phyloP scores from a whole-genome alignment of 345 rosid genomes.

The Jatropha curcas region DNA sequence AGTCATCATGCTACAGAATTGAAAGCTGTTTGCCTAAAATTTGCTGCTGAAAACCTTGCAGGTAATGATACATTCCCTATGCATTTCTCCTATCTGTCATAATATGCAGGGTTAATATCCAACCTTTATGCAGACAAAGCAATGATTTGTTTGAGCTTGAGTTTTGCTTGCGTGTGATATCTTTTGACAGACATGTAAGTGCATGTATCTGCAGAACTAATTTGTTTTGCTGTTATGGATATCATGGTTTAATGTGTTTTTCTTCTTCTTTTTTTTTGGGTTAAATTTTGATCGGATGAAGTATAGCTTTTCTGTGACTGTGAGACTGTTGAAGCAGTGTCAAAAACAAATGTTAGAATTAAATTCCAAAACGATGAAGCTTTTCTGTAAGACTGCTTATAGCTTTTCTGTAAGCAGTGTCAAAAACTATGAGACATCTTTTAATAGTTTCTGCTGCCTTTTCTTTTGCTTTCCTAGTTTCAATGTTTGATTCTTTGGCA shows the following conservation, averaged over 20 bases:
- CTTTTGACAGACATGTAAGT: neutral
- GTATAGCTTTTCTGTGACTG: no score
- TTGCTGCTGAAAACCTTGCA: constrained; percentile 58
- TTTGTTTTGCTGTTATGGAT: neutral
- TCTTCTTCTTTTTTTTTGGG: neutral
- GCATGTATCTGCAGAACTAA: neutral
- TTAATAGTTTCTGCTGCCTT: neutral
- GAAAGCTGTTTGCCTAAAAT: constrained; percentile 57
- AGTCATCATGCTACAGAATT: constrained; percentile 50
- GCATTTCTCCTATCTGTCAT: neutral
- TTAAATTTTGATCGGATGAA: no score
- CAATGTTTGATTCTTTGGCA: neutral
- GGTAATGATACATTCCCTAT: constrained; percentile 25
- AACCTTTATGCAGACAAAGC: neutral
- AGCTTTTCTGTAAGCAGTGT: no score
- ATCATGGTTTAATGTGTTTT: neutral
- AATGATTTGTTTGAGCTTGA: neutral
- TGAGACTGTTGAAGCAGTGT: neutral
- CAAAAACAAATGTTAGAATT: neutral
- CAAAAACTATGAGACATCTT: neutral
- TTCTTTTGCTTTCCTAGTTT: neutral
- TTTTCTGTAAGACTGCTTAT: neutral
- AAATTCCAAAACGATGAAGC: neutral
- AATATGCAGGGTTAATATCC: neutral
- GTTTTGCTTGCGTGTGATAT: neutral